A percentile compares a stretch with the other conserved stretches of the same genome.
phyloP scores from a whole-genome alignment of 768 basidiomycete genomes.

The Phanerodontia chrysosporium region DNA sequence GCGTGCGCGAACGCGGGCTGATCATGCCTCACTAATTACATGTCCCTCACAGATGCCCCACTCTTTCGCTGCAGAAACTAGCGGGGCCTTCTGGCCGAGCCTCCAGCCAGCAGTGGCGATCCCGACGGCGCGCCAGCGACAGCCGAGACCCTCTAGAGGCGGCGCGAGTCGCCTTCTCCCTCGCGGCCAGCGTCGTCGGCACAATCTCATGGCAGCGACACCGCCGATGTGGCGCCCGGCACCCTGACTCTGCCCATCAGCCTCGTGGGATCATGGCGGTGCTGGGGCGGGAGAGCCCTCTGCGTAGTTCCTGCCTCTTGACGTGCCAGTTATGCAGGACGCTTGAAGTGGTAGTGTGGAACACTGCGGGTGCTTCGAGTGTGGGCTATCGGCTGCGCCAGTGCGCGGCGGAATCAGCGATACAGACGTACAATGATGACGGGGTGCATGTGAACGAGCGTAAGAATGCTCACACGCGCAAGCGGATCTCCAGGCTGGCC shows the following conservation, averaged over 20 bases:
- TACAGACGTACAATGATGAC: slow-evolving; percentile 4
- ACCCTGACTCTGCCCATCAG: not conserved
- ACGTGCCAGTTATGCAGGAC: not conserved
- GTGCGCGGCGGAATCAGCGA: not conserved
- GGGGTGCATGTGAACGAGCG: slow-evolving; percentile 5
- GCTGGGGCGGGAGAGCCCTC: not conserved
- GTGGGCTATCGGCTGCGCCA: not conserved
- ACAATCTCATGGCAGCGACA: not conserved
- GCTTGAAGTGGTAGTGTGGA: not conserved
- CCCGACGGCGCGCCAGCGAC: no score
- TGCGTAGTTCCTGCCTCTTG: not conserved
- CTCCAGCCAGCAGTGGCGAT: no score
- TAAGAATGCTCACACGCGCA: slow-evolving; percentile 15
- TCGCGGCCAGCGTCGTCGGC: not conserved
- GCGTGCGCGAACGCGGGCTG: not conserved
- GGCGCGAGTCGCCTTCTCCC: no score
- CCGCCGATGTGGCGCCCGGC: not conserved
- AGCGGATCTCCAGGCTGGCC: slow-evolving; percentile 19
- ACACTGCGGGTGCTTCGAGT: not conserved
- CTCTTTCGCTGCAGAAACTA: not conserved
- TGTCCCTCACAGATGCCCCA: slow-evolving; percentile 3
- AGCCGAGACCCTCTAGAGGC: not conserved
- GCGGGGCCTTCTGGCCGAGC: no score
- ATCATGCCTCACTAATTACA: not conserved
- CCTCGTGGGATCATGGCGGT: slow-evolving; percentile 5